phyloP scores from a whole-genome alignment of 371 early-diverging fungal genomes.

The Smittium mucronatum region DNA sequence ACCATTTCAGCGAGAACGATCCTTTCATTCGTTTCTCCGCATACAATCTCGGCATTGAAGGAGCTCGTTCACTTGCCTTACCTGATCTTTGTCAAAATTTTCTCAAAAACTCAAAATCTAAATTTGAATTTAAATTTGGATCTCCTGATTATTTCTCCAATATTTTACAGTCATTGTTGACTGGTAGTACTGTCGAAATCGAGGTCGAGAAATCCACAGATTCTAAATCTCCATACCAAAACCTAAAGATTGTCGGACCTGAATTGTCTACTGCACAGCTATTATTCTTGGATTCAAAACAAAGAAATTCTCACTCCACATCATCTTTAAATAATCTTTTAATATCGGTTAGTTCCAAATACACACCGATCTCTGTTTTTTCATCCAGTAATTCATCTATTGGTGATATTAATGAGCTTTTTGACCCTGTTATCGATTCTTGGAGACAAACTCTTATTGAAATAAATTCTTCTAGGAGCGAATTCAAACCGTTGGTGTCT shows the following conservation, averaged over 20 bases:
- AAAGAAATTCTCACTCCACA: background rate
- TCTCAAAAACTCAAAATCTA: background rate
- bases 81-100: background rate
- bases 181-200: background rate
- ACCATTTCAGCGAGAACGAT: constrained; percentile 18
- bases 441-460: background rate
- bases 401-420: background rate
- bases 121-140: background rate
- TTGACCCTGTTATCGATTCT: background rate
- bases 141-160: background rate
- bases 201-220: background rate
- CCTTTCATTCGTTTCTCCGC: constrained; percentile 28
- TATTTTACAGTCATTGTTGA: background rate
- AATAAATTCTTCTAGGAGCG: background rate
- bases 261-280: background rate
- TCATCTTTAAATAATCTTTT: background rate
- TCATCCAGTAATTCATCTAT: background rate
- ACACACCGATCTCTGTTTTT: no score
- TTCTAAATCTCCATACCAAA: background rate
- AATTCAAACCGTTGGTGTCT: background rate
- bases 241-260: background rate
- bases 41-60: constrained; percentile 22
- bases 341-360: background rate
- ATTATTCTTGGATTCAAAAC: background rate
- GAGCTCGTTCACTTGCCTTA: constrained; percentile 6